Evolutionary conservation across 2,329 filamentous ascomycete genomes (phyloP).

Genomic region (Aspergillus persii): DNA sequence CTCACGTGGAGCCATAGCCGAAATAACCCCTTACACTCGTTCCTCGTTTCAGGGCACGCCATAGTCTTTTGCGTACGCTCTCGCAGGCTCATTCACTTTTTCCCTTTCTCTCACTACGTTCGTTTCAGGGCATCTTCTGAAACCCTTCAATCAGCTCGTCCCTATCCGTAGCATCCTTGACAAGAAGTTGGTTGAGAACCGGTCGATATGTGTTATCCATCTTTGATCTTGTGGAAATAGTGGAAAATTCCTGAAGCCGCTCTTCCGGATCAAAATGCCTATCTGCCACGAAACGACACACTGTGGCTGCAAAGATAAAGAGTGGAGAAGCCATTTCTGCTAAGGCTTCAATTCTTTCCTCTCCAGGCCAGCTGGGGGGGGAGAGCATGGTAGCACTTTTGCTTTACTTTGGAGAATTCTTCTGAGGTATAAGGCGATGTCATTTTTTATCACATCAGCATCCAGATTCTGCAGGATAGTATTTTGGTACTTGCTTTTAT

Average conservation of each 20-base stretch:
- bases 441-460: slow-evolving; percentile 1
- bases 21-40: too few relatives aligned
- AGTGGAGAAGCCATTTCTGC: slow-evolving; percentile 6
- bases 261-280: slow-evolving; percentile 1
- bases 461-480: slow-evolving; percentile 1
- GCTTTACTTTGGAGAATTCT: neutral
- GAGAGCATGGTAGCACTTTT: neutral
- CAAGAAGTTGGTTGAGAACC: slow-evolving; percentile 6
- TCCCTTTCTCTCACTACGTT: too few relatives aligned
- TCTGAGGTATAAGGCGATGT: slow-evolving; percentile 6
- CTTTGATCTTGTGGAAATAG: neutral
- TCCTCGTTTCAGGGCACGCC: too few relatives aligned
- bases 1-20: too few relatives aligned
- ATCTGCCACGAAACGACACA: slow-evolving; percentile 7
- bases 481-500: neutral
- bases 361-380: slow-evolving; percentile 2
- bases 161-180: neutral
- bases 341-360: slow-evolving; percentile 1
- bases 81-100: too few relatives aligned
- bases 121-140: too few relatives aligned
- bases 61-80: too few relatives aligned
- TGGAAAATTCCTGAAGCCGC: slow-evolving; percentile 1
- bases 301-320: slow-evolving; percentile 10
- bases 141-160: neutral
- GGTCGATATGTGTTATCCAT: slow-evolving; percentile 7